Evolutionary conservation across 306 rosid genomes (phyloP), one percentile per base, ranked within the genome.

Genomic region (Cucurbita pepo): DNA sequence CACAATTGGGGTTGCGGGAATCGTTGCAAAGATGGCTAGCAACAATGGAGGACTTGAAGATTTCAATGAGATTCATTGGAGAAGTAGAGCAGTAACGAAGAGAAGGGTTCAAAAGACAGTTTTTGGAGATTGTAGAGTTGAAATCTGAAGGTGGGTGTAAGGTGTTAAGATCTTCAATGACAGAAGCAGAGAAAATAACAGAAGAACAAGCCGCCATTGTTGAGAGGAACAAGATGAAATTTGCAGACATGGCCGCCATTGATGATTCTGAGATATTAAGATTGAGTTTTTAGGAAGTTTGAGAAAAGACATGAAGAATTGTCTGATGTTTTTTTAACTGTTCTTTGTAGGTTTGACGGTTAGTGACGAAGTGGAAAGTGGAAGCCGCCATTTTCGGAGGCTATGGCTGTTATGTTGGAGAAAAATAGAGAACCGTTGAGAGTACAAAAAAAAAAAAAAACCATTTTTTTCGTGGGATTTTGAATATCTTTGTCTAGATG

Each of bases 21-120:
- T 88, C 91, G 22, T 88, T 90, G 82, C 91, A 90, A 19, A 90
- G 88, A 80, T 86, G 89, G 72, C 91, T 84, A 48, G 93, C 91
- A 40, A 90, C 93, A 71, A 88, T 86, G 75, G 88, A 84, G 55
- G 61, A 83, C 61, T 84, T 88, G 87, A 90, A 90, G 58, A 90
- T 82, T 76, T 90, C 91, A 64, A 74, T 80, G 25, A 88, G 74
- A 78, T 84, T 76, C 80, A 73, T 77, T 5, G 87, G 84, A 37
- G 83, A 79, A 51, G 86, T 78, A 72, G 30, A 82, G 84, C 89
- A 90, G 83, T 88, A 88, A 63, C 93, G 84, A 55, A 90, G 82
- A 73, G 89, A 86, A 11, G 93, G 93, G 77, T 80, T 84, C 2
- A 78, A 80, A 70, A 77, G 69, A 76, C 91, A 90, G 80, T 90